phyloP scores from a whole-genome alignment of 2,329 filamentous ascomycete species.

The Malbranchea zuffiana region DNA sequence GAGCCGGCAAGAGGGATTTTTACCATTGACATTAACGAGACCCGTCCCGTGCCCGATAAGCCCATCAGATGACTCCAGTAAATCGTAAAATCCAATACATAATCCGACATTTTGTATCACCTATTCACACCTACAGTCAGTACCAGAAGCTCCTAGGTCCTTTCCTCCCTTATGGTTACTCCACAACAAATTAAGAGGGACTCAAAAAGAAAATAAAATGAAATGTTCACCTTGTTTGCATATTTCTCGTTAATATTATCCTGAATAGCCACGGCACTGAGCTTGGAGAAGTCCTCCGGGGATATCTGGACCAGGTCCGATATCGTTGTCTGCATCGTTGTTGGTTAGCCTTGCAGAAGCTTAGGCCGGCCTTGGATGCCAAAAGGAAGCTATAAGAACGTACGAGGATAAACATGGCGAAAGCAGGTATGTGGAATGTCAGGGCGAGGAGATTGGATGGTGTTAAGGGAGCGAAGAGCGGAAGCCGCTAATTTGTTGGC shows the following conservation, averaged over 20 bases:
- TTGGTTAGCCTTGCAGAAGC: background rate
- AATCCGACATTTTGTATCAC: slow-evolving; percentile 90
- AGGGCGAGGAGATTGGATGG: too few relatives aligned
- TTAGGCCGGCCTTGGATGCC: slow-evolving; percentile 15
- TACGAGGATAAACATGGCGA: slow-evolving; percentile 47
- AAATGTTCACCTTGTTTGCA: slow-evolving; percentile 61
- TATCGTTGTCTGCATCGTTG: slow-evolving; percentile 61
- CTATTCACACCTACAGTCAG: slow-evolving; percentile 37
- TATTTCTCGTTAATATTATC: slow-evolving; percentile 97
- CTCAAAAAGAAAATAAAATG: slow-evolving; percentile 5
- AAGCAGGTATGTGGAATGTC: too few relatives aligned
- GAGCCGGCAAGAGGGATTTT: slow-evolving; percentile 12
- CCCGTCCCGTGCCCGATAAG: slow-evolving; percentile 88
- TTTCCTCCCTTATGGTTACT: too few relatives aligned
- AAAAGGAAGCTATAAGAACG: slow-evolving; percentile 20
- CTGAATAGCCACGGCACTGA: slow-evolving; percentile 72
- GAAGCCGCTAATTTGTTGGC: too few relatives aligned
- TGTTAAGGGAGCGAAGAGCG: too few relatives aligned
- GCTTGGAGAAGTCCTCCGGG: slow-evolving; percentile 76
- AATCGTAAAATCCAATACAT: slow-evolving; percentile 85
- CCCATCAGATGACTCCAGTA: slow-evolving; percentile 81
- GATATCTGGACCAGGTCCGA: slow-evolving; percentile 89
- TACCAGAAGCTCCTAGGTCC: too few relatives aligned
- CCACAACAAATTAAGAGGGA: too few relatives aligned
- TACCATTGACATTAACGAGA: slow-evolving; percentile 87